Evolutionary conservation across 495 filamentous ascomycete species (phyloP).

Genomic region (Jackrogersella minutella): DNA sequence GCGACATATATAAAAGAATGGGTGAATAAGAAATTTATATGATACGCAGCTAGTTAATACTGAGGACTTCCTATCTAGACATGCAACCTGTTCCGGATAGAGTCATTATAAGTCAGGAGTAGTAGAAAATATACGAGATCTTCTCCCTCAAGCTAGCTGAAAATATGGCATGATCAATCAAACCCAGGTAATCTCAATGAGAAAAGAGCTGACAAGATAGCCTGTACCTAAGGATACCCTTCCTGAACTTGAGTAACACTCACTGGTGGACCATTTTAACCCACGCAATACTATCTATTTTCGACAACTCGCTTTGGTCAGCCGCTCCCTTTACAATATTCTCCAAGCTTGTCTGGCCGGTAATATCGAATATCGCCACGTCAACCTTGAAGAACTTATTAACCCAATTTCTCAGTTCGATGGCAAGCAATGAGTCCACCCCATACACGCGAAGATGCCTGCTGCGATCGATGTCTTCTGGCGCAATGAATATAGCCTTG

Average conservation of each 20-base stretch:
- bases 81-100: not conserved
- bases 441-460: not conserved
- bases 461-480: not conserved
- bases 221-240: too few relatives aligned
- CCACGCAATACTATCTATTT: not conserved
- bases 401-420: not conserved
- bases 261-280: too few relatives aligned
- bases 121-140: conserved; percentile 11
- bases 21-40: too few relatives aligned
- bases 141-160: not conserved
- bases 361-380: not conserved
- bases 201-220: too few relatives aligned
- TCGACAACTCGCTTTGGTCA: not conserved
- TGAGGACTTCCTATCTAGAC: not conserved
- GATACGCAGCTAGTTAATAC: too few relatives aligned
- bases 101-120: not conserved
- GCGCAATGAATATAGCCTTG: not conserved
- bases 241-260: too few relatives aligned
- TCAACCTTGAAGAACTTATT: not conserved
- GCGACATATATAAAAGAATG: too few relatives aligned
- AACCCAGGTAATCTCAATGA: too few relatives aligned
- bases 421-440: not conserved
- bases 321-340: not conserved
- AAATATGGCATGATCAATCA: not conserved
- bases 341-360: not conserved